These are phyloP conservation scores for Colletotrichum noveboracense DNA, from an alignment of 2,329 filamentous ascomycete genomes.

Conservation along the genomic window DNA sequence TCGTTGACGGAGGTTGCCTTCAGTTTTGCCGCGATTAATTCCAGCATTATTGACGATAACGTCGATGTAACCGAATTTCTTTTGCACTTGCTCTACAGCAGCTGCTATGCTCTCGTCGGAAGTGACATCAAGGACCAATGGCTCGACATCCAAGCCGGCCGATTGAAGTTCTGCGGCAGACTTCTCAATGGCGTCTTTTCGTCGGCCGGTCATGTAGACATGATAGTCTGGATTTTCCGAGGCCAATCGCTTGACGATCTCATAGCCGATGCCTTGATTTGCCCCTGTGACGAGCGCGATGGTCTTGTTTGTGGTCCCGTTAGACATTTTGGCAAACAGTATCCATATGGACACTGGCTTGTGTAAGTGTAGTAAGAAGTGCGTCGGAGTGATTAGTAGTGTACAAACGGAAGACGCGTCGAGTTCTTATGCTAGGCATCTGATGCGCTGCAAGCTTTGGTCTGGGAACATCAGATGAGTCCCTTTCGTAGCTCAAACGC, in stretches of 20 bases:
- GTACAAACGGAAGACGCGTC: neutral
- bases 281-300: constrained; percentile 14
- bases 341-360: rapidly evolving
- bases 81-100: constrained; percentile 39
- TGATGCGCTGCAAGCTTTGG: neutral
- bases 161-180: neutral
- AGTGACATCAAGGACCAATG: constrained; percentile 58
- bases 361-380: rapidly evolving
- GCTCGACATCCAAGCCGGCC: constrained; percentile 4
- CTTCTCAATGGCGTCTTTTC: constrained; percentile 7
- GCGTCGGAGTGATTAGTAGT: rapidly evolving
- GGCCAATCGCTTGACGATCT: constrained; percentile 5
- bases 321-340: neutral
- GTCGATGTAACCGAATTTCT: constrained; percentile 60
- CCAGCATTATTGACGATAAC: constrained; percentile 68
- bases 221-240: constrained; percentile 4
- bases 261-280: constrained; percentile 20
- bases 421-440: neutral
- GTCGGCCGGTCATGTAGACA: constrained; percentile 5
- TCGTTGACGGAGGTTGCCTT: constrained; percentile 53
- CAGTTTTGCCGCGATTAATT: constrained; percentile 56
- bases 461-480: neutral
- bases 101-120: constrained; percentile 44
- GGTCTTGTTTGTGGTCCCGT: neutral
- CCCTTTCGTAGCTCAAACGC: neutral